phyloP scores from a whole-genome alignment of 202 grass and related monocot genomes.

The Panicum virgatum region DNA sequence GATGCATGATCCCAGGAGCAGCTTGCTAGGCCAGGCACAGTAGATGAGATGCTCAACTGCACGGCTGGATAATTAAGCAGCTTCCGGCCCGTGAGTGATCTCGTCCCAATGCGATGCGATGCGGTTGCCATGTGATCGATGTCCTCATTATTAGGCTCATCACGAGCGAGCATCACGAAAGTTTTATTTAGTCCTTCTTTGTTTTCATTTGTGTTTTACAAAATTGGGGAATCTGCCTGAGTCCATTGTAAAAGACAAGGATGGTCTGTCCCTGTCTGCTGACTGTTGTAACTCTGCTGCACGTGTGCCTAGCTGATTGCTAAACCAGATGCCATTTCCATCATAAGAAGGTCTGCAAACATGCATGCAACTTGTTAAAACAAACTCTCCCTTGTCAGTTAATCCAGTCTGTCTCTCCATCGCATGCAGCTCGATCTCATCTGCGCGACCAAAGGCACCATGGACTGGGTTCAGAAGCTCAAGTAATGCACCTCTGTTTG shows the following conservation, averaged over 20 bases:
- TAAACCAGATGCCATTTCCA: background rate
- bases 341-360: background rate
- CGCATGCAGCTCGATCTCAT: constrained; percentile 89
- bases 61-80: no score
- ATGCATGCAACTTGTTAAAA: background rate
- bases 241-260: background rate
- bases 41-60: no score
- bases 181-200: no score
- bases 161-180: no score
- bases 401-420: background rate
- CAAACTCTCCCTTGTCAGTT: background rate
- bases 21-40: no score
- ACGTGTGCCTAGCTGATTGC: background rate
- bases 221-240: background rate
- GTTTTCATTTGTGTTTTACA: background rate
- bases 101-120: no score
- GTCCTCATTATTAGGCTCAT: no score
- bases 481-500: constrained; percentile 39
- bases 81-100: no score
- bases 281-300: no score
- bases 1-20: no score
- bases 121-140: no score
- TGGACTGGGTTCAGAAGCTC: constrained; percentile 89
- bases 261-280: no score
- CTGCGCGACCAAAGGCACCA: constrained; percentile 85